phyloP scores from a whole-genome alignment of 768 basidiomycete genomes.

The Gymnopilus junonius region DNA sequence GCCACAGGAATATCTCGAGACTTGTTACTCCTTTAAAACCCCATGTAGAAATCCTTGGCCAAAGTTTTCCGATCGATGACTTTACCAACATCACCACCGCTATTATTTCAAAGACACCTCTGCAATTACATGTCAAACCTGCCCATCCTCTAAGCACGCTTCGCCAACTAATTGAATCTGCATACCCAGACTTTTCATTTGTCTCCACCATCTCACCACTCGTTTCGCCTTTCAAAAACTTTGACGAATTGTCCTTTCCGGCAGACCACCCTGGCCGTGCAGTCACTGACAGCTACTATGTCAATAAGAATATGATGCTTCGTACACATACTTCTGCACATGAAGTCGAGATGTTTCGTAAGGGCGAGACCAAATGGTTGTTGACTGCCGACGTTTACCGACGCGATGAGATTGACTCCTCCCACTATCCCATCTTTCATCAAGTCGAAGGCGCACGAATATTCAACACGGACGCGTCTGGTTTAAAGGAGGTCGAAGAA shows the following conservation, averaged over 20 bases:
- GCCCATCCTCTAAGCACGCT: constrained; percentile 89
- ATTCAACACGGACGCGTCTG: constrained; percentile 61
- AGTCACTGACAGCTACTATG: constrained; percentile 93
- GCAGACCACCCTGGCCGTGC: constrained; percentile 91
- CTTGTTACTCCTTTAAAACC: constrained; percentile 16
- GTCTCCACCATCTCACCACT: constrained; percentile 83
- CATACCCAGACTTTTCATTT: constrained; percentile 77
- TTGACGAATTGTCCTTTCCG: constrained; percentile 96
- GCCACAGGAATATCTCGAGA: constrained; percentile 11
- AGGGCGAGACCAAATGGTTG: constrained; percentile 82
- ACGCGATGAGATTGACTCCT: constrained; percentile 96
- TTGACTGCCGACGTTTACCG: constrained; percentile 97
- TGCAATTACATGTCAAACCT: constrained; percentile 74
- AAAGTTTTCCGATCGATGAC: constrained; percentile 73
- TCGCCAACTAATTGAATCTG: constrained; percentile 80
- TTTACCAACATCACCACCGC: constrained; percentile 86
- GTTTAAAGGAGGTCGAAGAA: constrained; percentile 65
- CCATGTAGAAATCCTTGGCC: constrained; percentile 59
- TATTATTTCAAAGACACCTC: constrained; percentile 80
- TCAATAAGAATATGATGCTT: constrained; percentile 89
- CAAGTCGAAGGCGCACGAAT: constrained; percentile 96
- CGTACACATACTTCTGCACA: constrained; percentile 99
- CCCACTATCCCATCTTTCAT: constrained; percentile 98
- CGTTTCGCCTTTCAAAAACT: constrained; percentile 90
- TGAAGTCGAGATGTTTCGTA: constrained; percentile 88